Base-by-base conservation (phyloP, 1,284 basidiomycete genomes). In the Thelephora terrestris region DNA sequence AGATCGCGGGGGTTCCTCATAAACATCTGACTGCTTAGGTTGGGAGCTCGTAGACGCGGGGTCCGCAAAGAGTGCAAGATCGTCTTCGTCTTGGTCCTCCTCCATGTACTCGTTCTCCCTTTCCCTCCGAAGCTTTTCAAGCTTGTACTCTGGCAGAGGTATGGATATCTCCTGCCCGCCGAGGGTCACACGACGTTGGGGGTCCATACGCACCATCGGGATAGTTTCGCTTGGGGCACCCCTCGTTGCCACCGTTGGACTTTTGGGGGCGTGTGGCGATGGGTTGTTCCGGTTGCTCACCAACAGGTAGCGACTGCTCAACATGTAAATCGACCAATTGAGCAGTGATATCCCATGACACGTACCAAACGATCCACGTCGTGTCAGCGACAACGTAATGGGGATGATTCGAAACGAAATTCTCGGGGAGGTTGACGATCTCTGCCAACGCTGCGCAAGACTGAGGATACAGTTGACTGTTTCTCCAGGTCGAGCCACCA, bases 311-410 rank as follows among this genome's bases (percentile, higher is more conserved):
- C 78, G 79, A 53, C 78, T 81, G 49, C 5, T 48, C 34, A 37
- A 21, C 4, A 43, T 34, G 20, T 46, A 23, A 40, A 23, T 16
- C 9, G 3, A 45, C 21, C 35, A 20, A 14, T 44, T 5, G 32
- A 47, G 46, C 36, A 48, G 18, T 29, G 27, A 27, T 34, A 29
- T 35, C 27, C 42, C 44, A 18, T 34, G 45, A 40, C 27, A 58
- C 75, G 38, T 54, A 79, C 79, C 79, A 81, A 56, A 81, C 68
- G 48, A 81, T 78, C 78, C 79, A 81, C 34, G 76, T 69, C 0
- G 78, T 80, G 48, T 80, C 63, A 21, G 70, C 60, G 29, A 83
- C 70, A 1, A 82, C 79, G 48, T 76, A 78, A 58, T 69, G 73
- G 1, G 78, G 77, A 43, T 66, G 62, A 0, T 54, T 55, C 49